These are phyloP conservation scores for Bretziella fagacearum DNA, from an alignment of 2,329 filamentous ascomycete genomes.

Conservation along the genomic window DNA sequence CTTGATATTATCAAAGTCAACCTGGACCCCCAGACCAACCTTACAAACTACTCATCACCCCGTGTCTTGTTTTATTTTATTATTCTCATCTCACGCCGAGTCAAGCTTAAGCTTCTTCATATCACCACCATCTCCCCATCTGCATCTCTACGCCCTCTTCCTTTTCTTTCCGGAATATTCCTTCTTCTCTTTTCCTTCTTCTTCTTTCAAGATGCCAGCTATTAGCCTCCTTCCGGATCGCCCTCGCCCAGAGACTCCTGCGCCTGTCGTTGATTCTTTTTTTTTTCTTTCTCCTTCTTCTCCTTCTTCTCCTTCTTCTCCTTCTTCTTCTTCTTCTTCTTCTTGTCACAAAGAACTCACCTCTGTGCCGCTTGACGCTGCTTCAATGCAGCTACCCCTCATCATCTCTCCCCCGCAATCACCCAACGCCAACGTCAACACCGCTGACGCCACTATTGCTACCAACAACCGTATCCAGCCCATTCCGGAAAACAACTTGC, in stretches of 20 bases:
- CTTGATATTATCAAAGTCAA: background rate
- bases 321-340: background rate
- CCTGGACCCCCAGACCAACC: background rate
- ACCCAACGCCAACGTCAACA: background rate
- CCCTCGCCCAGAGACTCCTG: background rate
- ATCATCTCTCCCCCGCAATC: background rate
- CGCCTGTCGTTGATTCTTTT: background rate
- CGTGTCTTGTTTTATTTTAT: too few species aligned
- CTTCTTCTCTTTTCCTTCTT: background rate
- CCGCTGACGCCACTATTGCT: conserved; percentile 3
- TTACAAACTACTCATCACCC: background rate
- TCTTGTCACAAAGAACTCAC: background rate
- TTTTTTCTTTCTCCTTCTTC: background rate
- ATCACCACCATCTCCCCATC: background rate
- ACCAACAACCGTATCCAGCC: background rate
- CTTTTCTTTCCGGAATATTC: background rate
- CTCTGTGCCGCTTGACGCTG: background rate
- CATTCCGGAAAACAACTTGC: background rate
- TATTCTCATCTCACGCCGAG: conserved; percentile 2
- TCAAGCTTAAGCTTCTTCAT: conserved; percentile 2
- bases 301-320: background rate
- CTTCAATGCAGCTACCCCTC: conserved; percentile 2
- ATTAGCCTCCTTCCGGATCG: background rate
- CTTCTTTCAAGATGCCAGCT: background rate
- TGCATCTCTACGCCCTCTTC: background rate